These are phyloP conservation scores for Warburgia ugandensis DNA, from an alignment of 164 flowering plant species.

Conservation along the genomic window DNA sequence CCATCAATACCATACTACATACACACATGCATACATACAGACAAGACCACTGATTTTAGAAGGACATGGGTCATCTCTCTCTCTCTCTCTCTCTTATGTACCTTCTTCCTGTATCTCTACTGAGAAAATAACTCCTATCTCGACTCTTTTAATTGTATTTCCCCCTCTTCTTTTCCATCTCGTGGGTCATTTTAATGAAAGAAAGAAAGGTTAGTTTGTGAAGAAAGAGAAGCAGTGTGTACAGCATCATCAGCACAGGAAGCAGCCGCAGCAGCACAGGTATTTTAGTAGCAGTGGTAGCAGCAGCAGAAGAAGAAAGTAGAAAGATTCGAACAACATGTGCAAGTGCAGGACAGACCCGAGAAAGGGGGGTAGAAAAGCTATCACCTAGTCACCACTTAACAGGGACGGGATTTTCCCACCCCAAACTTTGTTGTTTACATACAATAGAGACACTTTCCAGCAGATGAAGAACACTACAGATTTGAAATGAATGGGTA, in stretches of 20 bases:
- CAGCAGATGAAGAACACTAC: not conserved
- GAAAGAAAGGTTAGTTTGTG: conserved; percentile 2
- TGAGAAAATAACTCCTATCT: not conserved
- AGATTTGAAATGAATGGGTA: not conserved
- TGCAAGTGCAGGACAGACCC: conserved; percentile 1
- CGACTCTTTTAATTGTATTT: not conserved
- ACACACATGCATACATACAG: conserved; percentile 10
- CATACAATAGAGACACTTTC: conserved; percentile 1
- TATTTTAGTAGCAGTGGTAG: not conserved
- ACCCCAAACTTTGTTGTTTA: not conserved
- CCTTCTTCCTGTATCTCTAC: not conserved
- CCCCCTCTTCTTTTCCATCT: not conserved
- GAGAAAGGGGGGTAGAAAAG: not conserved
- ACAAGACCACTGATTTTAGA: conserved; percentile 13
- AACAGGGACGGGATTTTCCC: not conserved
- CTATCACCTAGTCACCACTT: not conserved
- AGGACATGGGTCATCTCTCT: conserved; percentile 3
- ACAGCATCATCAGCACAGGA: conserved; percentile 4
- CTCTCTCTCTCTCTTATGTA: not conserved
- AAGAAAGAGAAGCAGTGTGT: not conserved
- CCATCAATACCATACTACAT: conserved; percentile 8
- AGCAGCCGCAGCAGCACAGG: no score
- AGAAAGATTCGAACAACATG: not conserved
- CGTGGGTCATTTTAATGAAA: no score
- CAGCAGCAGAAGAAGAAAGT: not conserved